These are phyloP conservation scores for Talaromyces sp. DNA, from an alignment of 2,329 filamentous ascomycete species.

Conservation along the genomic window DNA sequence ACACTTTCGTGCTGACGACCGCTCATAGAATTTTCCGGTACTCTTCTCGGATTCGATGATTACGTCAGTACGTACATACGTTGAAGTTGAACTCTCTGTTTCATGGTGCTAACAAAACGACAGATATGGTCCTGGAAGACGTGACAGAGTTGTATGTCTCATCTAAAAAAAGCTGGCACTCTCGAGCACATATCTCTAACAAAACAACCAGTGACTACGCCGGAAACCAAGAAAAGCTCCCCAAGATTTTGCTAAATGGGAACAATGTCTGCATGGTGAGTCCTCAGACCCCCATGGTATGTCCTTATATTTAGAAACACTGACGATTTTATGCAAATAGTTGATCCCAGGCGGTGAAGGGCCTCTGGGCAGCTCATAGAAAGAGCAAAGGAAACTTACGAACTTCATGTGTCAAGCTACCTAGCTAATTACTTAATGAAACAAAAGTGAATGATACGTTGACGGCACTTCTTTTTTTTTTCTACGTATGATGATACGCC, in stretches of 20 bases:
- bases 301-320: background rate
- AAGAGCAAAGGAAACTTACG: constrained; percentile 4
- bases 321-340: constrained; percentile 43
- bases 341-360: constrained; percentile 77
- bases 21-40: constrained; percentile 83
- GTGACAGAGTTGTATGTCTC: constrained; percentile 88
- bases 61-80: constrained; percentile 90
- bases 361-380: constrained; percentile 43
- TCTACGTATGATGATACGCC: background rate
- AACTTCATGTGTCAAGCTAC: constrained; percentile 11
- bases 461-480: background rate
- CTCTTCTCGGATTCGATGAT: constrained; percentile 93
- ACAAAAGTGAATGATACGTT: constrained; percentile 3
- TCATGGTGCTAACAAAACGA: background rate
- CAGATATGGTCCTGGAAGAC: constrained; percentile 97
- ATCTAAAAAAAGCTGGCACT: background rate
- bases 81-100: background rate
- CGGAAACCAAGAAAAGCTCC: constrained; percentile 80
- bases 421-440: constrained; percentile 4
- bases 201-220: constrained; percentile 71
- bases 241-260: constrained; percentile 93
- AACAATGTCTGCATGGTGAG: constrained; percentile 99
- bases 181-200: background rate
- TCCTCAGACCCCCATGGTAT: background rate
- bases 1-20: background rate